Evolutionary conservation across 1,139 yeast species (phyloP).

Genomic region (Nadsonia commutata): DNA sequence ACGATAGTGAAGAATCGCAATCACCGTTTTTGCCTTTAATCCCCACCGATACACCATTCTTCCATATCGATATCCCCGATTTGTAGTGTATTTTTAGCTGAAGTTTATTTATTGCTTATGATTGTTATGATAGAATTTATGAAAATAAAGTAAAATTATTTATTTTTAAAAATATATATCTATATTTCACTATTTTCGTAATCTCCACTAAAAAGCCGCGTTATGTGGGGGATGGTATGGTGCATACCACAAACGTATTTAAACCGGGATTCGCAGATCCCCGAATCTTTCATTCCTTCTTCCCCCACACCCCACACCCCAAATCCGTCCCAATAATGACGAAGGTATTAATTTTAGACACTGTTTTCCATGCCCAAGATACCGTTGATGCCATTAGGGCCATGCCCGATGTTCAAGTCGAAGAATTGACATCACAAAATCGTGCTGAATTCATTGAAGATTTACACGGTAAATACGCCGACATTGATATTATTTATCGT

Average conservation of each 20-base stretch:
- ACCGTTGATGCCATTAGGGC: not conserved
- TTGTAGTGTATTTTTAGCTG: slow-evolving; percentile 19
- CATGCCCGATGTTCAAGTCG: not conserved
- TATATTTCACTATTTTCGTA: too few species aligned
- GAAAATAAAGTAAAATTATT: too few species aligned
- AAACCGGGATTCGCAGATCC: too few species aligned
- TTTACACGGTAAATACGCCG: slow-evolving; percentile 19
- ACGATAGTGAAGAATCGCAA: slow-evolving; percentile 19
- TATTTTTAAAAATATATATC: too few species aligned
- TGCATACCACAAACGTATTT: too few species aligned
- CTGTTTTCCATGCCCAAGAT: not conserved
- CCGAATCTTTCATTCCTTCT: too few species aligned
- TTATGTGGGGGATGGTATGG: too few species aligned
- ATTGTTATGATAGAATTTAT: not conserved
- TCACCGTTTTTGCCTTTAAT: slow-evolving; percentile 43
- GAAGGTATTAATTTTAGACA: too few species aligned
- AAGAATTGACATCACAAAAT: slow-evolving; percentile 8
- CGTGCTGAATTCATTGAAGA: slow-evolving; percentile 22
- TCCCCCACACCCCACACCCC: too few species aligned
- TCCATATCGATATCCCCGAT: slow-evolving; percentile 79
- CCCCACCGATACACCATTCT: slow-evolving; percentile 66
- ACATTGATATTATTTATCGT: slow-evolving; percentile 20
- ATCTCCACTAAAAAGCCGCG: too few species aligned
- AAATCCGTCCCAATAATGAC: too few species aligned
- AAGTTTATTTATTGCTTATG: not conserved